These are phyloP conservation scores for Heimioporus punctisporus DNA, from an alignment of 1,284 basidiomycete species.

Conservation along the genomic window DNA sequence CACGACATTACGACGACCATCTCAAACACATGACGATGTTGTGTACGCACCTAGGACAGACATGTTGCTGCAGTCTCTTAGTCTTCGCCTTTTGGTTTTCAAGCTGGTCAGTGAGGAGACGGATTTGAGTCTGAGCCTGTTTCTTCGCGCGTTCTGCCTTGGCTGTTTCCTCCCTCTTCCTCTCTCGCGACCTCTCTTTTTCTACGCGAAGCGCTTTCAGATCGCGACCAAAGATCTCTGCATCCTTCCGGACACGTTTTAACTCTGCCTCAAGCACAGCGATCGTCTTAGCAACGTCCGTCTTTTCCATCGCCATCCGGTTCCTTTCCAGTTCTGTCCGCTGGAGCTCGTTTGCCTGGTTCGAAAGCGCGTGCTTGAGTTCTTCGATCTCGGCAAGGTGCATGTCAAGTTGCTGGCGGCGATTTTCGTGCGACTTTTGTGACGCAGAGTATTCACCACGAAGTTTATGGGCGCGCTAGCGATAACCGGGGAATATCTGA, in stretches of 20 bases:
- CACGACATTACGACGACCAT: not conserved
- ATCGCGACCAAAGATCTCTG: conserved; percentile 76
- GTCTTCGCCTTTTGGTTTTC: conserved; percentile 55
- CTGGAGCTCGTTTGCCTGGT: conserved; percentile 66
- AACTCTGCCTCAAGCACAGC: conserved; percentile 69
- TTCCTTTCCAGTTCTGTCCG: conserved; percentile 60
- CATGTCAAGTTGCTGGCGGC: conserved; percentile 72
- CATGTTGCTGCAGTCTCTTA: conserved; percentile 49
- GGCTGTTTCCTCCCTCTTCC: conserved; percentile 52
- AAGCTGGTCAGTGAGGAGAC: conserved; percentile 69
- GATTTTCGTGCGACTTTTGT: conserved; percentile 69
- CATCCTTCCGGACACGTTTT: conserved; percentile 68
- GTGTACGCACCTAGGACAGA: conserved; percentile 55
- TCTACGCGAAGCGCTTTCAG: conserved; percentile 64
- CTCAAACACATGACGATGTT: conserved; percentile 2
- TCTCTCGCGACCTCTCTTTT: conserved; percentile 62
- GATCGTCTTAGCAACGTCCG: conserved; percentile 62
- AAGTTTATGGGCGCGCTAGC: conserved; percentile 60
- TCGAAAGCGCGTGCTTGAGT: conserved; percentile 61
- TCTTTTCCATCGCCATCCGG: conserved; percentile 62
- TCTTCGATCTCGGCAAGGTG: conserved; percentile 74
- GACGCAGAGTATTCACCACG: conserved; percentile 59
- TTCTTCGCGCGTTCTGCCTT: conserved; percentile 62
- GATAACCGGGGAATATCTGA: not conserved
- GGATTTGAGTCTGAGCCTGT: conserved; percentile 65